A percentile compares a stretch with the other conserved stretches of the same genome.
These are phyloP conservation scores for Yarrowia sp. DNA, from an alignment of 805 yeast species.

Conservation along the genomic window DNA sequence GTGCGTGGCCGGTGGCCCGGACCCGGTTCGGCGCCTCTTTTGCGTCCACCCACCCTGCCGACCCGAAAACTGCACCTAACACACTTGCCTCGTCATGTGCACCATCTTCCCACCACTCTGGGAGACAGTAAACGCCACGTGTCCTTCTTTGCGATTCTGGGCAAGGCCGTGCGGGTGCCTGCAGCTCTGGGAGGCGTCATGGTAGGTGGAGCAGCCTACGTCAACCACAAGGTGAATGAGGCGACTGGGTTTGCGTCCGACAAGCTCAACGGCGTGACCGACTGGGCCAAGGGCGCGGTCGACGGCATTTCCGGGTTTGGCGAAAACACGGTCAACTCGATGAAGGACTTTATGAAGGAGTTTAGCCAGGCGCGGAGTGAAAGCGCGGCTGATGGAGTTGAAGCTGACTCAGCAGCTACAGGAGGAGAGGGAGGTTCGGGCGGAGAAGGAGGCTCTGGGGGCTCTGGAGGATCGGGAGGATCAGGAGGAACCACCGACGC, in stretches of 20 bases:
- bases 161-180: constrained; percentile 44
- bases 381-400: background rate
- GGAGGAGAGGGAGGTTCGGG: constrained; percentile 31
- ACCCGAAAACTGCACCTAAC: background rate
- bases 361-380: background rate
- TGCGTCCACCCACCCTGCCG: background rate
- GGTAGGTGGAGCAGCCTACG: constrained; percentile 92
- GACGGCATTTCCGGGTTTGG: constrained; percentile 37
- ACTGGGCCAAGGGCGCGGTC: constrained; percentile 49
- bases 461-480: background rate
- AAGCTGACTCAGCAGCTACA: constrained; percentile 28
- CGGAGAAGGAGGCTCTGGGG: background rate
- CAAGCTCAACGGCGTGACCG: constrained; percentile 58
- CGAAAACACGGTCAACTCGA: constrained; percentile 11
- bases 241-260: constrained; percentile 71
- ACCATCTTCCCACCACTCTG: background rate
- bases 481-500: constrained; percentile 42
- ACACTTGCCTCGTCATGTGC: constrained; percentile 7
- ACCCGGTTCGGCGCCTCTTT: background rate
- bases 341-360: constrained; percentile 9
- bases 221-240: constrained; percentile 88
- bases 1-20: background rate
- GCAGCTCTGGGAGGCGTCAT: constrained; percentile 84
- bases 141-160: constrained; percentile 25
- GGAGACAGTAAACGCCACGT: constrained; percentile 1